Evolutionary conservation across 2,329 filamentous ascomycete species (phyloP).

Genomic region (Penicillium occitanis): DNA sequence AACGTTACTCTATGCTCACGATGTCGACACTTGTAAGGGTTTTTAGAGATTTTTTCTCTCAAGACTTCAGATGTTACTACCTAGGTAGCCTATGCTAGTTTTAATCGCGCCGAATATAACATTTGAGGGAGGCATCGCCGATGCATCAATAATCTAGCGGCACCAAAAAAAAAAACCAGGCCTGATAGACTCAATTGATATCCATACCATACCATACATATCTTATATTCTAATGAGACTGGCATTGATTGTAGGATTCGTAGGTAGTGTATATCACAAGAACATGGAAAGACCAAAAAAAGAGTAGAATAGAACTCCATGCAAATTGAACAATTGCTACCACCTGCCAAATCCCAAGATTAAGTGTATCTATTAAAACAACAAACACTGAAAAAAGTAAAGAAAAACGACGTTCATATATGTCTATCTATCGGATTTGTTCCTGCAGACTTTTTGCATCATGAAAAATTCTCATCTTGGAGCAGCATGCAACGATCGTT

Average conservation of each 20-base stretch:
- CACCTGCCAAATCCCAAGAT: conserved; percentile 6
- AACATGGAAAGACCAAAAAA: background rate
- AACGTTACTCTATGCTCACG: no score
- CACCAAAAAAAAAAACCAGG: background rate
- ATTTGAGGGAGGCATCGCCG: no score
- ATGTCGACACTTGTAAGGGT: no score
- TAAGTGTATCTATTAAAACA: conserved; percentile 6
- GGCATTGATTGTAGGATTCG: background rate
- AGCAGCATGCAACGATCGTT: background rate
- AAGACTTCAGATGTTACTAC: no score
- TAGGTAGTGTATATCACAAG: background rate
- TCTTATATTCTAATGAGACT: background rate
- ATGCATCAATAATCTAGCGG: background rate
- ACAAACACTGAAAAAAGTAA: background rate
- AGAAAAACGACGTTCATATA: background rate
- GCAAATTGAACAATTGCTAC: conserved; percentile 7
- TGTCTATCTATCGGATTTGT: background rate
- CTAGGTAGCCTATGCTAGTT: no score
- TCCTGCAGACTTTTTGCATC: background rate
- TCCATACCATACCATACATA: background rate
- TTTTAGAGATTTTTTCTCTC: no score
- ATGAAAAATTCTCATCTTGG: background rate
- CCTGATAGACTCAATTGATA: background rate
- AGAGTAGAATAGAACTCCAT: background rate
- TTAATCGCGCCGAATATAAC: no score